Base-by-base conservation (phyloP, 2,329 filamentous ascomycete species). In the Xenosphaeropsis pyriputrescens region DNA sequence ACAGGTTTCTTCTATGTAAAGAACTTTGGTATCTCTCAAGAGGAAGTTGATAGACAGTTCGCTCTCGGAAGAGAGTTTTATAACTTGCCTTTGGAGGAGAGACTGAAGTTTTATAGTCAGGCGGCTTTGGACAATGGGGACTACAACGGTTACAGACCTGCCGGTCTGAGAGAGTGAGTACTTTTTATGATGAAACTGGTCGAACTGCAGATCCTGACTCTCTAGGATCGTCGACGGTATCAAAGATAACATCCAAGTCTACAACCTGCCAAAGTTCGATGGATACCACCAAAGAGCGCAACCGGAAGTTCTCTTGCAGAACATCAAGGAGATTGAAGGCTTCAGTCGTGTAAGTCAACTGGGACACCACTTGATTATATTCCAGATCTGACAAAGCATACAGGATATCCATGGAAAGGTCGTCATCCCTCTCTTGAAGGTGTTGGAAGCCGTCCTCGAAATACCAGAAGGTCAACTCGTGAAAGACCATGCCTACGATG, bases 371-470 rank as follows among this genome's bases (percentile, higher is more conserved):
- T 11, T 26, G 7, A 26, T 26, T 26, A n/a, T 11, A 19, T 26
- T 26, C 22, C 3, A 26, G 8, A 9, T 26, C 22, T 26, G 8
- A 26, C 22, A 26, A 26, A 9, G 3, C 22, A n/a, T n/a, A 3
- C 18, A 34, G 34, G 52, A 61, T 19, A 57, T 64, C 12, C 72
- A 77, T 39, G 56, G 66, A 1, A 65, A 74, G 32, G 64, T 77
- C 2, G 65, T 77, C 0, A 58, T 69, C 4, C 67, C 67, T 18
- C 59, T 80, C 0, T 63, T 78, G 8, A 64, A 65, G 1, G 64
- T 79, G 2, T 73, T 79, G 37, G 74, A 75, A 5, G 64, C 76
- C 29, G 60, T 78, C 0, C 61, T 79, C 0, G 64, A 79, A 46
- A 58, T 80, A 0, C 69, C 71, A 0, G 64, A 79, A 47, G 64